Base-by-base conservation (phyloP, 75 land plant species). In the Azolla pinnata region DNA sequence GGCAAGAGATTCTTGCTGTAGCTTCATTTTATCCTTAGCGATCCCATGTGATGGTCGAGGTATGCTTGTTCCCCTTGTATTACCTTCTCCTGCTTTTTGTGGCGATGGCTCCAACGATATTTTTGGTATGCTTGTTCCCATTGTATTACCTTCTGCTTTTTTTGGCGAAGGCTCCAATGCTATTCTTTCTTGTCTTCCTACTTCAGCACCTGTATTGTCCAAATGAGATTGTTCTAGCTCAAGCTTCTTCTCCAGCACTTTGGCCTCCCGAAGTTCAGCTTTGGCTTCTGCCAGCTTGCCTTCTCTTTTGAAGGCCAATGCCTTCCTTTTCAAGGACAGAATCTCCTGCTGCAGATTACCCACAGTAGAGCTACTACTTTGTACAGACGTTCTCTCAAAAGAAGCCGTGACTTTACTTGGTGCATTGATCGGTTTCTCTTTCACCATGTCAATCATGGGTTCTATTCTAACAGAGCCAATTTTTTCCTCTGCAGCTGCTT, bases 1-100 rank as follows among this genome's bases (percentile, higher is more conserved):
- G 33, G 78, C 69, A n/a, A 93, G 87, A 9, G 84, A 89, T 59
- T 93, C 78, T 62, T 79, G 87, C 61, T 93, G 96, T 65, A 89
- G 51, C 66, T 86, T 93, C 57, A 93, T 79, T 0, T 90, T 72
- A 32, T 85, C 90, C 29, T 77, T 83, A 0, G 75, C 47, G 24
- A 81, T 71, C 31, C 73, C 23, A 14, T 78, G 75, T 52, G 75
- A 71, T 16, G 57, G 73, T 28, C 61, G 52, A 18, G 29, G 42
- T 8, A 18, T 7, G 28, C 28, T 31, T 32, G 32, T 54, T 57
- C 52, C 62, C 67, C 31, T 61, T 12, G 40, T n/a, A n/a, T n/a
- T n/a, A n/a, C n/a, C n/a, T n/a, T n/a, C n/a, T n/a, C n/a, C n/a
- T n/a, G n/a, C n/a, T n/a, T n/a, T n/a, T n/a, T n/a, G n/a, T n/a